Evolutionary conservation across 305 asterid genomes (phyloP).

Genomic region (Fraxinus albicans): DNA sequence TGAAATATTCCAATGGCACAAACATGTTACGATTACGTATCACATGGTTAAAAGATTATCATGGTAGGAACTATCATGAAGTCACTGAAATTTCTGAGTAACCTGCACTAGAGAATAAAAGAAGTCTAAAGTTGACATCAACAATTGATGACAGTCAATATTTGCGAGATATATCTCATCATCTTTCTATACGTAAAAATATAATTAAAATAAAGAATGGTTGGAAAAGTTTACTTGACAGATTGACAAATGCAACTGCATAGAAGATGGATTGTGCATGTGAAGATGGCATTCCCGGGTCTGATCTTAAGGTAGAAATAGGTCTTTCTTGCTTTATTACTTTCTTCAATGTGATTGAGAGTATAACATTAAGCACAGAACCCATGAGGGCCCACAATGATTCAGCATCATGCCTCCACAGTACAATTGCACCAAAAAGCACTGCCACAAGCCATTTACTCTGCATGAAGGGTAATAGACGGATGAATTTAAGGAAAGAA

Average conservation of each 20-base stretch:
- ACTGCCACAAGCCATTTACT: slow-evolving; percentile 69
- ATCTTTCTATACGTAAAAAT: not conserved
- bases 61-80: not conserved
- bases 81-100: not conserved
- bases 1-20: not conserved
- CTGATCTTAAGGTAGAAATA: slow-evolving; percentile 55
- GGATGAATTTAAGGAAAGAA: not conserved
- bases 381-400: slow-evolving; percentile 73
- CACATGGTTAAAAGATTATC: not conserved
- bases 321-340: slow-evolving; percentile 81
- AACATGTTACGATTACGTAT: not conserved
- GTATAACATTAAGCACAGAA: slow-evolving; percentile 43
- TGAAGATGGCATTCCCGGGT: slow-evolving; percentile 96
- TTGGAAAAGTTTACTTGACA: slow-evolving; percentile 47
- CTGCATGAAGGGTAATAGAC: slow-evolving; percentile 40
- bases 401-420: slow-evolving; percentile 77
- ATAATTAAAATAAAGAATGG: not conserved
- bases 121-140: not conserved
- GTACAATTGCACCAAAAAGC: slow-evolving; percentile 34
- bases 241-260: slow-evolving; percentile 32
- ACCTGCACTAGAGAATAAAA: not conserved
- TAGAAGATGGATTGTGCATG: slow-evolving; percentile 75
- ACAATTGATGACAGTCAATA: not conserved
- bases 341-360: slow-evolving; percentile 53
- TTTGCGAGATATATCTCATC: not conserved